A percentile compares a stretch with the other conserved stretches of the same genome.
Evolutionary conservation across 495 filamentous ascomycete genomes (phyloP).

Genomic region (Aspergillus sclerotioniger): DNA sequence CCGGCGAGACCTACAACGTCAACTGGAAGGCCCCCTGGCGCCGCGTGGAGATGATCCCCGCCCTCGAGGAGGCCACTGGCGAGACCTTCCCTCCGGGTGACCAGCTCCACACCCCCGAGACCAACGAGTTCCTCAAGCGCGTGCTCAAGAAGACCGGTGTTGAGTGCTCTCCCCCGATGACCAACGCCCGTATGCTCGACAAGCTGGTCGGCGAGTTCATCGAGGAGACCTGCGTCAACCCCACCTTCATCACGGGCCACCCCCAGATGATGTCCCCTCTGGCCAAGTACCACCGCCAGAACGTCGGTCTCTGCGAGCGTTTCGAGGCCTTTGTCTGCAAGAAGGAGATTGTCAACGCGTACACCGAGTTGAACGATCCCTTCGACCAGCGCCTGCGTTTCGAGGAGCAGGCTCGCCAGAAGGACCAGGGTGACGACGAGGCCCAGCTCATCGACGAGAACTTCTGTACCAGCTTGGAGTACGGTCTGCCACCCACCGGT

Average conservation of each 20-base stretch:
- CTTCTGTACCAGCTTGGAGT: conserved; percentile 82
- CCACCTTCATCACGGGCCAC: conserved; percentile 92
- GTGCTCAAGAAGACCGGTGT: conserved; percentile 86
- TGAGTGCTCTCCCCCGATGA: conserved; percentile 84
- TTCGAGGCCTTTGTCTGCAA: conserved; percentile 98
- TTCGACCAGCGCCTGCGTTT: conserved; percentile 93
- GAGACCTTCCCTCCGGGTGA: conserved; percentile 90
- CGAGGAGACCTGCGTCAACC: conserved; percentile 89
- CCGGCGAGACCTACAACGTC: conserved; percentile 79
- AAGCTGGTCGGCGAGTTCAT: conserved; percentile 96
- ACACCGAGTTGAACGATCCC: conserved; percentile 97
- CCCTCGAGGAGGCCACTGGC: conserved; percentile 81
- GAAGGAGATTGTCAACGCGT: conserved; percentile 95
- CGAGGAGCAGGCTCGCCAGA: conserved; percentile 94
- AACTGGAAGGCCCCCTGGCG: conserved; percentile 97
- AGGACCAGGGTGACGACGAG: conserved; percentile 95
- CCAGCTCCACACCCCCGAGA: conserved; percentile 85
- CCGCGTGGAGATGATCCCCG: conserved; percentile 94
- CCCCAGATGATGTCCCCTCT: conserved; percentile 97
- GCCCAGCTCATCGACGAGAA: conserved; percentile 94
- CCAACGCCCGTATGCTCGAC: conserved; percentile 97
- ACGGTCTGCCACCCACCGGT: conserved; percentile 87
- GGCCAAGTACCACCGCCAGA: conserved; percentile 86
- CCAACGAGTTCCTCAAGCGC: conserved; percentile 78
- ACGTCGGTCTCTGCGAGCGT: conserved; percentile 85